phyloP scores from a whole-genome alignment of 2,329 filamentous ascomycete species.

The Rasamsonia emersonii region DNA sequence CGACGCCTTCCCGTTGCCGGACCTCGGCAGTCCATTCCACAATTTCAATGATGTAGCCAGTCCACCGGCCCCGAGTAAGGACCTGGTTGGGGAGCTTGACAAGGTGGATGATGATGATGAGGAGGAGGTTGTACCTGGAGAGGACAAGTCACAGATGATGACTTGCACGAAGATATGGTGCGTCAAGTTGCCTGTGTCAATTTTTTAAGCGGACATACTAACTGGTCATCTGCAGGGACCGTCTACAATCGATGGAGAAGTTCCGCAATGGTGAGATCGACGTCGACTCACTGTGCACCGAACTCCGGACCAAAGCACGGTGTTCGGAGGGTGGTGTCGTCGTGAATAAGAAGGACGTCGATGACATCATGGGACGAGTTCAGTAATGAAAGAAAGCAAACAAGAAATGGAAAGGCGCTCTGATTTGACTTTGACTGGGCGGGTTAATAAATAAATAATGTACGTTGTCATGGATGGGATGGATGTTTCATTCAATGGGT shows the following conservation, averaged over 20 bases:
- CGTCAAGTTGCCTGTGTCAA: constrained; percentile 25
- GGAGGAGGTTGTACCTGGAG: constrained; percentile 58
- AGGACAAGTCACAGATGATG: constrained; percentile 56
- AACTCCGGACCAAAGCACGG: constrained; percentile 90
- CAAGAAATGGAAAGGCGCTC: neutral
- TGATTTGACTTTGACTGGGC: neutral
- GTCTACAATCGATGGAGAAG: constrained; percentile 74
- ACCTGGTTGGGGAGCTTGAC: constrained; percentile 71
- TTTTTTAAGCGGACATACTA: constrained; percentile 5
- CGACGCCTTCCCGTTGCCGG: constrained; percentile 68
- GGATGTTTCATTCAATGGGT: no score
- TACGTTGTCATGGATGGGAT: no score
- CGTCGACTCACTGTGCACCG: constrained; percentile 82
- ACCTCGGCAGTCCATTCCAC: constrained; percentile 77
- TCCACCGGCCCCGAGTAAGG: constrained; percentile 47
- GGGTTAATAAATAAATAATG: no score
- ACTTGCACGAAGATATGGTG: constrained; percentile 93
- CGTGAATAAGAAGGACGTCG: constrained; percentile 81
- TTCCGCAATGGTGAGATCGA: constrained; percentile 89
- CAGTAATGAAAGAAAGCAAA: neutral
- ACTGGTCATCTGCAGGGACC: constrained; percentile 63
- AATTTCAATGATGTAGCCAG: constrained; percentile 33
- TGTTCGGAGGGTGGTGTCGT: constrained; percentile 85
- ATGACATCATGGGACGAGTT: constrained; percentile 57
- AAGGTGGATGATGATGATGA: constrained; percentile 57